Base-by-base conservation (phyloP, 805 yeast genomes). In the Groenewaldozyma salmanticensis region DNA sequence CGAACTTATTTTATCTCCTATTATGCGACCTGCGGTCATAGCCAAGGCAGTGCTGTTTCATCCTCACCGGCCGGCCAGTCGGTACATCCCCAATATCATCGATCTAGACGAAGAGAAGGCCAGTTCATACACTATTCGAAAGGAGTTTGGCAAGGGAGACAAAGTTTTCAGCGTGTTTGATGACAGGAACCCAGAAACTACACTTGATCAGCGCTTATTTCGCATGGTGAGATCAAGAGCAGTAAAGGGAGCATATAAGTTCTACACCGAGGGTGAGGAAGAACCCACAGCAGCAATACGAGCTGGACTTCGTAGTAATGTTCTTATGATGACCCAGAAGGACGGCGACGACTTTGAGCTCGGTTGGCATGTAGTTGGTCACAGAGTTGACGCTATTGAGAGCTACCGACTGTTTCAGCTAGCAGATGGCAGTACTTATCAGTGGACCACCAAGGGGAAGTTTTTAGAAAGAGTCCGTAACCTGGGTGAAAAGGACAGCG, bases 311-410 rank as follows among this genome's bases (percentile, higher is more conserved):
- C 61, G 80, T 52, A 73, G 80, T 35, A 77, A 76, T 52, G 73
- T 77, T 17, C 60, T 75, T 43, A 61, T 77, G 44, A 71, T 75
- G 42, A 7, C 11, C 13, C 65, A 74, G 53, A 70, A 76, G 3
- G 59, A 60, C 2, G 58, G 58, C 4, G 71, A 76, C 7, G 71
- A 66, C 41, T 60, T 75, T 24, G 80, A 76, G 53, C 62, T 76
- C 27, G 83, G 83, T 11, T 74, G 81, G 79, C 81, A 76, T 55
- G 65, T 73, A 22, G 66, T 77, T 31, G 68, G 68, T 43, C 81
- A 77, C 51, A 58, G 71, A 38, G 80, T 74, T 18, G 83, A 77
- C 54, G 80, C 79, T 2, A 64, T 67, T 31, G 83, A 76, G 50
- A 64, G 72, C 46, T 77, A 77, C 56, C 65, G 82, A 50, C 65